Evolutionary conservation across 2,329 filamentous ascomycete genomes (phyloP).

Genomic region (Aspergillus ruber): DNA sequence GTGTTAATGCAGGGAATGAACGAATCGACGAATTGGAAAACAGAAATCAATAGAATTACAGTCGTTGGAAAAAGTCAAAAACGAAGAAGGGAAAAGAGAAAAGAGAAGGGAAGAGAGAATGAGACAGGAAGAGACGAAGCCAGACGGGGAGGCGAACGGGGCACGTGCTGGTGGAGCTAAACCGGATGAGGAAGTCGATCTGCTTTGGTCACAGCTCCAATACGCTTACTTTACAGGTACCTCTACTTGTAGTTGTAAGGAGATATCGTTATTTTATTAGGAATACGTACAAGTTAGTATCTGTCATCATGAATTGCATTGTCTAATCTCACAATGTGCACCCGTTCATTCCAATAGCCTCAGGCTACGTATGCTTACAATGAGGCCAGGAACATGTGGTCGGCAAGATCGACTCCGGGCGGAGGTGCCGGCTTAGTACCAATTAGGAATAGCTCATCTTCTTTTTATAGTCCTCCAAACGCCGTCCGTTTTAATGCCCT

Average conservation of each 20-base stretch:
- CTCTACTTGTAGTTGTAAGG: too few relatives aligned
- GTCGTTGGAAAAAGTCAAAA: background rate
- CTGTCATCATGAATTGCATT: too few relatives aligned
- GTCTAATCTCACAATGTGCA: too few relatives aligned
- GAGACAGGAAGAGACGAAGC: constrained; percentile 3
- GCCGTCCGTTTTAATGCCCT: too few relatives aligned
- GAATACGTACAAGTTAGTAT: too few relatives aligned
- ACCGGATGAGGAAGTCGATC: background rate
- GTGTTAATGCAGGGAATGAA: background rate
- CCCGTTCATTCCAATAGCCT: too few relatives aligned
- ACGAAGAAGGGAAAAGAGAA: constrained; percentile 2
- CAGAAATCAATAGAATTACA: background rate
- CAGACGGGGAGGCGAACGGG: constrained; percentile 2
- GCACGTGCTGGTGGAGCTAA: background rate
- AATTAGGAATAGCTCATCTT: background rate
- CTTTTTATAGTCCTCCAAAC: background rate
- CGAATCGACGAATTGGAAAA: background rate
- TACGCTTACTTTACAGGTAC: too few relatives aligned
- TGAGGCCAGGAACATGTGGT: background rate
- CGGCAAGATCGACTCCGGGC: background rate
- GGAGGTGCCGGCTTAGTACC: too few relatives aligned
- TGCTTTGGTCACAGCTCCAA: background rate
- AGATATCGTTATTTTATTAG: too few relatives aligned
- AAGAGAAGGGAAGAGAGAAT: constrained; percentile 3
- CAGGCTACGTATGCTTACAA: too few relatives aligned